Evolutionary conservation across 257 asterid genomes (phyloP), one percentile per base, ranked within the genome.

Genomic region (Euphrasia confusa): DNA sequence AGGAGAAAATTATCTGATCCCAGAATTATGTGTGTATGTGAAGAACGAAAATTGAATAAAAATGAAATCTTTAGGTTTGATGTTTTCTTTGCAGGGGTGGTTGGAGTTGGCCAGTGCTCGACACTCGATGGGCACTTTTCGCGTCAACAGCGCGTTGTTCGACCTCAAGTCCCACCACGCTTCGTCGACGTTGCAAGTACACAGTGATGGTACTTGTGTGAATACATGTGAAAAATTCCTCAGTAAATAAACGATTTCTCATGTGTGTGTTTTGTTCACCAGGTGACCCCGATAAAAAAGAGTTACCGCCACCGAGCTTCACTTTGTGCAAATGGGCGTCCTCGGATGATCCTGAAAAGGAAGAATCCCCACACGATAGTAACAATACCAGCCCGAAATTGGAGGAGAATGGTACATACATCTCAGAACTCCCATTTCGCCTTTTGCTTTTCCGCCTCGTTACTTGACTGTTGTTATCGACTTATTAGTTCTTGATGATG

Each of bases 71-170:
- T 21, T 21, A 21, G 24, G 24, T 21, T 21, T 21, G 24, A 21
- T 21, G 24, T 9, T 1, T 37, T 2, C 8, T 54, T 54, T 52
- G 12, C 75, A 92, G 97, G 96, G 97, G 61, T 89, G 95, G 95
- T 75, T 92, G 64, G 97, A 92, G 42, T 74, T 89, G 65, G 95
- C 97, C 5, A 81, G 97, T 71, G 97, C 97, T 58, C 80, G 97
- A 56, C 89, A 78, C 66, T 89, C 95, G 1, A 89, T 92, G 97
- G 97, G 98, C 8, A 53, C 86, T 52, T 81, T 92, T 53, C 96
- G 98, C 56, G 78, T 92, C 73, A 84, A 74, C 65, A 74, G 87
- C 65, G 60, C 86, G 65, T 70, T 84, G 72, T 83, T 84, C 65
- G 81, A 89, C 74, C 95, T 75, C 79, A 89, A 92, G 69, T 50